phyloP scores from a whole-genome alignment of 352 stramenopile genomes.

The Phytophthora pseudosyringae region DNA sequence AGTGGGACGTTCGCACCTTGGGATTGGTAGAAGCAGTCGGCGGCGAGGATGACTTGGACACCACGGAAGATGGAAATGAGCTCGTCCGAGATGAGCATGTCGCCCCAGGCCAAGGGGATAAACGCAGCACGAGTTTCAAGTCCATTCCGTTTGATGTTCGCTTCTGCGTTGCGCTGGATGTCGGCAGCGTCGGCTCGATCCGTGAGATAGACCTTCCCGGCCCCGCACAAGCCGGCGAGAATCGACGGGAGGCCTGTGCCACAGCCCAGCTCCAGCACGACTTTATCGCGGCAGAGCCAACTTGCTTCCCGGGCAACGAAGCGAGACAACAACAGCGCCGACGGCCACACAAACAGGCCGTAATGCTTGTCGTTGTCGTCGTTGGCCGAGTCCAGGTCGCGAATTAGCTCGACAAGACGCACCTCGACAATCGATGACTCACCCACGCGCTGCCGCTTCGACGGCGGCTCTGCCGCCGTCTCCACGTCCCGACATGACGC shows the following conservation, averaged over 20 bases:
- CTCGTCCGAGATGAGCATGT: slow-evolving; percentile 37
- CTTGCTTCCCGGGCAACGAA: slow-evolving; percentile 48
- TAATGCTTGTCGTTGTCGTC: slow-evolving; percentile 58
- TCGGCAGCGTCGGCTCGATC: slow-evolving; percentile 57
- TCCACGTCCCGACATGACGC: not conserved
- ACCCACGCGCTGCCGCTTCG: slow-evolving; percentile 30
- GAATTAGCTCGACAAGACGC: slow-evolving; percentile 64
- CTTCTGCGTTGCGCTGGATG: slow-evolving; percentile 55
- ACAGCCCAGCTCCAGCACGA: slow-evolving; percentile 70
- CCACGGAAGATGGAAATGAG: slow-evolving; percentile 36
- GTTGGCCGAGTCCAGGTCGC: slow-evolving; percentile 44
- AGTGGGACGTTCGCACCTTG: slow-evolving; percentile 38
- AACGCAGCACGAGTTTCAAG: slow-evolving; percentile 44
- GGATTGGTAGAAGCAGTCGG: slow-evolving; percentile 78
- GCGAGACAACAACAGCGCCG: slow-evolving; percentile 54
- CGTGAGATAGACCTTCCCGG: slow-evolving; percentile 54
- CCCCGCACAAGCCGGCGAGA: slow-evolving; percentile 50
- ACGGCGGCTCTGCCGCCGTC: not conserved
- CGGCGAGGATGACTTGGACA: slow-evolving; percentile 60
- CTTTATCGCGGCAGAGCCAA: slow-evolving; percentile 41
- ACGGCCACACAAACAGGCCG: slow-evolving; percentile 74
- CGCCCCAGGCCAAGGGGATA: slow-evolving; percentile 58
- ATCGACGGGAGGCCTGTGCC: slow-evolving; percentile 74
- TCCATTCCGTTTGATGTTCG: slow-evolving; percentile 60
- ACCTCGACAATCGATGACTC: slow-evolving; percentile 36